Evolutionary conservation across 805 yeast species (phyloP), one percentile per base, ranked within the genome.

Genomic region (Saccharomyces kudriavzevii): DNA sequence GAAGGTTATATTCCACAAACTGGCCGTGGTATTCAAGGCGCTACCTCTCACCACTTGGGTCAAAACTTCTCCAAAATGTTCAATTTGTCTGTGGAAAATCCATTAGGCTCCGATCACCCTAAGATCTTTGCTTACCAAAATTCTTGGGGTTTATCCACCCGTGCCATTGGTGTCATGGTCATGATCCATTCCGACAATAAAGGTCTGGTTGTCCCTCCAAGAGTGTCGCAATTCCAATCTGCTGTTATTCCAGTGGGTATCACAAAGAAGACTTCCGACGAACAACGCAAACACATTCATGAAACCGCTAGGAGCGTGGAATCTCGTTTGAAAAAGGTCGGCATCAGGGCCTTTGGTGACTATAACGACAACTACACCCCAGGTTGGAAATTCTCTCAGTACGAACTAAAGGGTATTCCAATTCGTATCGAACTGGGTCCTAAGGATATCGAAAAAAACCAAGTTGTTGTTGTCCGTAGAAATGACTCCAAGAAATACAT

Each of bases 1-100:
- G 99, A 94, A 76, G 98, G 98, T 61, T 94, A 87, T 70, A 89
- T 94, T 64, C 96, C 97, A 62, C 88, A 97, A 57, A 94, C 98
- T 53, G 99, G 99, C 65, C 88, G 99, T 79, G 99, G 98, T 80
- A 94, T 94, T 64, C 99, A 94, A 77, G 99, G 98, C 74, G 99
- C 92, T 56, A 94, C 99, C 40, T 90, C 97, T 40, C 99, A 94
- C 77, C 94, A 91, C 70, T 78, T 94, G 70, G 99, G 99, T 62
- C 95, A 89, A 74, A 94, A 94, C 81, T 94, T 94, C 78, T 91
- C 98, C 62, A 92, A 91, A 77, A 94, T 94, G 99, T 94, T 94
- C 76, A 86, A 89, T 76, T 89, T 94, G 61, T 76, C 86, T 43
- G 99, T 95, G 50, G 99, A 94, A 76, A 88, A 89, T 72, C 99